These are phyloP conservation scores for Gentiana dahurica DNA, from an alignment of 257 asterid genomes.

Conservation along the genomic window DNA sequence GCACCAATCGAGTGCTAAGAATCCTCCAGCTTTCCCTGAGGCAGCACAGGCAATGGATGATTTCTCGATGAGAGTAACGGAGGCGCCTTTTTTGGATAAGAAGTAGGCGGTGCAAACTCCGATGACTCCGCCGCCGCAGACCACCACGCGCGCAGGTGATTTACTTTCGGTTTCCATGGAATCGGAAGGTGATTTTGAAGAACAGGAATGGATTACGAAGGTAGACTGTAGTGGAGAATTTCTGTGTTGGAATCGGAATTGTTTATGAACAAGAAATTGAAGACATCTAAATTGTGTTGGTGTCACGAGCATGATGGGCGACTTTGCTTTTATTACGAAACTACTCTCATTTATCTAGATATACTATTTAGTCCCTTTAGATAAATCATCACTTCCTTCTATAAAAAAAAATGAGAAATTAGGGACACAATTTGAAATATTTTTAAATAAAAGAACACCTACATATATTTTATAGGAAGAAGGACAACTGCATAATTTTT, in stretches of 20 bases:
- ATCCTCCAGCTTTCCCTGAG: constrained; percentile 92
- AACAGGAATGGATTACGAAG: constrained; percentile 18
- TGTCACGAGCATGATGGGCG: constrained; percentile 12
- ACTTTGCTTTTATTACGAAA: no score
- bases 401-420: no score
- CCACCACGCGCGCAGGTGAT: constrained; percentile 50
- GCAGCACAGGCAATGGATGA: constrained; percentile 89
- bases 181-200: constrained; percentile 5
- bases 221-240: constrained; percentile 9
- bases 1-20: constrained; percentile 89
- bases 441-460: no score
- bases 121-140: constrained; percentile 94
- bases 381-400: no score
- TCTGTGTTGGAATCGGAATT: constrained; percentile 13
- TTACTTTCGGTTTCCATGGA: constrained; percentile 32
- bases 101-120: constrained; percentile 92
- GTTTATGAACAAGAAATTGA: not conserved
- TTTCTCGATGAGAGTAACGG: constrained; percentile 70
- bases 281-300: constrained; percentile 1
- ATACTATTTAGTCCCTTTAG: no score
- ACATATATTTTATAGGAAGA: no score
- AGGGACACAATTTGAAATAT: no score
- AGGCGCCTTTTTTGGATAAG: constrained; percentile 56
- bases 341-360: no score
- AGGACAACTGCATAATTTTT: no score